Base-by-base conservation (phyloP, 805 yeast genomes). In the Suhomyces sp. region DNA sequence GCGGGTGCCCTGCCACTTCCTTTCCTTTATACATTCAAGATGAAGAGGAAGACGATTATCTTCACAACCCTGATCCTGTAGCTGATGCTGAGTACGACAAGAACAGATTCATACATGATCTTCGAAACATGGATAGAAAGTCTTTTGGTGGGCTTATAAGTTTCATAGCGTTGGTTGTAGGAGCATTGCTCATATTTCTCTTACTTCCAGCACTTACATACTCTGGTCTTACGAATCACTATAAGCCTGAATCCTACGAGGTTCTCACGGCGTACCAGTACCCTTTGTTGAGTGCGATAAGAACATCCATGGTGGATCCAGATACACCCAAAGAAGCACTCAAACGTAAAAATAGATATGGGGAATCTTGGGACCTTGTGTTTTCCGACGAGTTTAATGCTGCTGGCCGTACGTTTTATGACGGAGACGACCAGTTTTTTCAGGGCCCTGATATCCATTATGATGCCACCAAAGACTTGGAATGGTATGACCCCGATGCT, bases 1-100 rank as follows among this genome's bases (percentile, higher is more conserved):
- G 98, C 48, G 98, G 98, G 13, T 93, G 88, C 68, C 98, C 99
- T 0, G 96, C 97, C 7, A 79, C 90, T 12, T 84, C 90, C 3
- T 93, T 93, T 73, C 99, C 99, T 1, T 73, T 93, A 50, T 85
- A 82, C 60, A 84, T 94, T 56, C 97, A 93, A 53, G 98, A 93
- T 60, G 89, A 89, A 69, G 99, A 93, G 69, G 86, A 87, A 6
- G 99, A 93, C 72, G 99, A 93, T 69, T 92, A 89, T 64, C 67
- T 94, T 58, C 98, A 93, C 70, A 94, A 93, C 70, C 98, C 98
- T 1, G 97, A 93, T 68, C 97, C 97, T 7, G 86, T 91, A 37
- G 88, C 84, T 44, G 99, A 94, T 66, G 97, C 96, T 20, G 82
- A 85, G 53, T 83, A 86, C 62, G 96, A 90, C 60, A 86, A 82